These are phyloP conservation scores for Leptosphaerulina australis DNA, from an alignment of 2,329 filamentous ascomycete species.

Conservation along the genomic window DNA sequence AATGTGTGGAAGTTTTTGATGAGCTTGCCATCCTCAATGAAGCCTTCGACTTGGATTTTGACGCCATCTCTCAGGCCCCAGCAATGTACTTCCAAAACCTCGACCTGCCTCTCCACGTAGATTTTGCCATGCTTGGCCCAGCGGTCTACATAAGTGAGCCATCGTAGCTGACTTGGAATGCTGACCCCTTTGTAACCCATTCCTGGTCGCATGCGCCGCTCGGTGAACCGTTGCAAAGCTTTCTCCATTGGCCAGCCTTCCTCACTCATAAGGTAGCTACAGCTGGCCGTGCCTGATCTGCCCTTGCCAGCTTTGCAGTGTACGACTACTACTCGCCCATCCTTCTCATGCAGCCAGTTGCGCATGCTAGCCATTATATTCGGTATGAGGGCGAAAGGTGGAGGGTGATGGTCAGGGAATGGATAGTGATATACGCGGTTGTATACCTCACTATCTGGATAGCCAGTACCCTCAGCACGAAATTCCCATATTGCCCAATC, in stretches of 20 bases:
- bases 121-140: conserved; percentile 79
- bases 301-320: conserved; percentile 99
- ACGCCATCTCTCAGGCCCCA: conserved; percentile 90
- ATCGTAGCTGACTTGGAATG: conserved; percentile 89
- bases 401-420: conserved; percentile 96
- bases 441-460: conserved; percentile 89
- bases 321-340: conserved; percentile 77
- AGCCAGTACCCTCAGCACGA: conserved; percentile 92
- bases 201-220: conserved; percentile 83
- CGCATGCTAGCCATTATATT: conserved; percentile 91
- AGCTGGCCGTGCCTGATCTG: conserved; percentile 83
- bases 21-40: conserved; percentile 82
- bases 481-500: conserved; percentile 99
- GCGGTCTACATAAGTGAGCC: conserved; percentile 84
- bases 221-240: conserved; percentile 73
- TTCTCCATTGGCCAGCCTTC: conserved; percentile 72
- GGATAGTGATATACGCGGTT: conserved; percentile 87
- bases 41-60: conserved; percentile 84
- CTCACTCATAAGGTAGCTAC: conserved; percentile 88
- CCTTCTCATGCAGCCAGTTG: conserved; percentile 70
- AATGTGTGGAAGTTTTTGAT: conserved; percentile 88
- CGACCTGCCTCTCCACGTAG: conserved; percentile 81
- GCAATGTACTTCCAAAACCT: conserved; percentile 86
- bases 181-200: conserved; percentile 84
- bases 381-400: conserved; percentile 87